Base-by-base conservation (phyloP, 2,329 filamentous ascomycete species). In the Ophiocordyceps camponoti-floridani region DNA sequence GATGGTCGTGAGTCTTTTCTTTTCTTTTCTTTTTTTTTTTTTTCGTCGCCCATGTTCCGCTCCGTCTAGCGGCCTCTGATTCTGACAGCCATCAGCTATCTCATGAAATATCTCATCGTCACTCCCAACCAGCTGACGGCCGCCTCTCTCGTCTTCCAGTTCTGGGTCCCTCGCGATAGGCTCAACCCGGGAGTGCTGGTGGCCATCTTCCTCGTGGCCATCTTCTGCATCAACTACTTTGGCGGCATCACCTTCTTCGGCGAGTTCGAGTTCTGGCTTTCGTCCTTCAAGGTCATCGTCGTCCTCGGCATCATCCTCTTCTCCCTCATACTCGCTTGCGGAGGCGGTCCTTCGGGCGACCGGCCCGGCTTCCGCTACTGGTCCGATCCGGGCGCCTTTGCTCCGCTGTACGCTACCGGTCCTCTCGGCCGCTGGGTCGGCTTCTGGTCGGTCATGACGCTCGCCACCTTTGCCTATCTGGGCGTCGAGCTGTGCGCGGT, bases 111-210 rank as follows among this genome's bases (percentile, higher is more conserved):
- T 59, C 84, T 91, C 58, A 88, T 93, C 54, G 73, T 84, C 43
- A 87, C 83, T 1, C 84, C 86, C 1, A 91, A 91, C 56, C 84
- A 93, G 58, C 14, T 35, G 37, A 91, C 84, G 1, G 85, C 85
- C 27, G 76, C 73, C n/a, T 75, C 83, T 5, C 62, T 93, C 35
- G 82, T 89, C 46, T 82, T 93, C 47, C 76, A 82, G 52, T 87
- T 78, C 54, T 93, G 86, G 85, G 64, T 84, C 11, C 58, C 68
- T 1, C 63, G 73, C 27, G 72, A 82, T 0, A 66, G 62, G 41
- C 69, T 89, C 46, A 88, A 89, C 54, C 79, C 84, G 0, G 84
- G 82, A 43, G 82, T 89, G 12, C 91, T 78, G 64, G 87, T 93
- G 46, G 72, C 84, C 37, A 70, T 84, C 43, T 79, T 84, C 62